These are phyloP conservation scores for Apiospora aurea DNA, from an alignment of 2,329 filamentous ascomycete genomes.

Conservation along the genomic window DNA sequence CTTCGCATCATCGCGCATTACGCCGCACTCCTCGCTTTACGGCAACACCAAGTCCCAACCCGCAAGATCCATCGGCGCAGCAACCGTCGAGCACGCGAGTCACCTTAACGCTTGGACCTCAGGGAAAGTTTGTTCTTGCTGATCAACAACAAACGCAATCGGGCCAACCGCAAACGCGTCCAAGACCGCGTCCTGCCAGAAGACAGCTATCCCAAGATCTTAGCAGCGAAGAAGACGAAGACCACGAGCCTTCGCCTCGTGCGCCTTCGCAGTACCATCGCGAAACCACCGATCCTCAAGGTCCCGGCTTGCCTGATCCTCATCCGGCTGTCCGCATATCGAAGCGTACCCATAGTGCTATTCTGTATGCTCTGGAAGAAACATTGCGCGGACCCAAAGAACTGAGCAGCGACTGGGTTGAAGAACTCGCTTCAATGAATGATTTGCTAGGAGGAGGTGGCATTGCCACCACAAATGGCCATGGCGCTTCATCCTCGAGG, in stretches of 20 bases:
- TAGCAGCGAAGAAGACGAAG: constrained; percentile 52
- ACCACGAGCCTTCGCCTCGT: constrained; percentile 46
- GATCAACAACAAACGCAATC: constrained; percentile 30
- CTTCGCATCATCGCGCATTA: constrained; percentile 54
- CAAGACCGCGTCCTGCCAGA: constrained; percentile 37
- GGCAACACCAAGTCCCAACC: constrained; percentile 50
- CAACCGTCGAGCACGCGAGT: constrained; percentile 44
- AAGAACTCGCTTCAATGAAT: constrained; percentile 93
- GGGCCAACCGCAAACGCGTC: constrained; percentile 15
- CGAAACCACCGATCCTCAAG: constrained; percentile 35
- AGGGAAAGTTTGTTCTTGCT: constrained; percentile 45
- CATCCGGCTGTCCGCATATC: constrained; percentile 72
- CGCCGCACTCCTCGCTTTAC: constrained; percentile 61
- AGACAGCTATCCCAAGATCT: constrained; percentile 57
- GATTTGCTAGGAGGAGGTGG: constrained; percentile 71
- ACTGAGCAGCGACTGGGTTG: constrained; percentile 83
- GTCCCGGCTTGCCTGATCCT: constrained; percentile 45
- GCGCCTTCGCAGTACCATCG: constrained; percentile 41
- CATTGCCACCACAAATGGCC: constrained; percentile 62
- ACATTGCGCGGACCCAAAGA: constrained; percentile 81
- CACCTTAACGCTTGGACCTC: constrained; percentile 56
- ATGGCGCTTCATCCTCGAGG: constrained; percentile 54
- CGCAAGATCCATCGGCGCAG: constrained; percentile 38
- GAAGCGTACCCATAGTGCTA: constrained; percentile 83
- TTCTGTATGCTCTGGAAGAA: constrained; percentile 92